Evolutionary conservation across 2,329 filamentous ascomycete genomes (phyloP), one percentile per base, ranked within the genome.

Genomic region (Fusarium tanahbumbuense): DNA sequence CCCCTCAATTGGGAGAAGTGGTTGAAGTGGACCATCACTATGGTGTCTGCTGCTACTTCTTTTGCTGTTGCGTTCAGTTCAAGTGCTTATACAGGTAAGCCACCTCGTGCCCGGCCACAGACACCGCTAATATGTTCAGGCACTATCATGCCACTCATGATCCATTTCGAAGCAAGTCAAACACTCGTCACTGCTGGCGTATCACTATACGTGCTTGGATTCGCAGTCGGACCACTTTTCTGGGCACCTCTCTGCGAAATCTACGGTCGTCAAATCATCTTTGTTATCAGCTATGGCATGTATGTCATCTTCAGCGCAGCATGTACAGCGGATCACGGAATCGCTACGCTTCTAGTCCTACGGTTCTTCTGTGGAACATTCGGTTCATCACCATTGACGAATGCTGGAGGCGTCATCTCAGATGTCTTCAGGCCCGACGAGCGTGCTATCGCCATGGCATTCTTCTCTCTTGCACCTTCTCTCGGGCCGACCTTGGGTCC

Each of bases 41-140:
- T 86, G 58, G 77, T 90, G 49, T 87, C 90, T 49, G 90, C 91
- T 11, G 72, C 90, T 15, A 88, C 91, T 12, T 91, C 90, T 2
- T 84, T 94, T 45, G 90, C 85, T 32, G 90, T 93, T 25, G 84
- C 92, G 3, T 91, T 94, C 71, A 88, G 88, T 55, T 92, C 89
- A 5, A 90, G 89, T 6, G 91, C 90, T 27, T 92, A 88, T 76
- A 87, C 87, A 10, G 88, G 88, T 32, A 86, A 86, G 54, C 27
- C 5, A 6, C 3, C 12, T 10, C 7, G 6, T 6, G 8, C 7
- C 9, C 16, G 1, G 2, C 4, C 4, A 5, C 18, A 2, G 10
- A 25, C 7, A 10, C 11, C 25, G 6, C 64, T 71, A 6, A 71
- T 46, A 10, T 1, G 4, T 12, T 0, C 2, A 73, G 72, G 72